Percentiles rank a stretch among this genome's conserved stretches.
These are phyloP conservation scores for Aspergillus sp. DNA, from an alignment of 2,329 filamentous ascomycete species.

Conservation along the genomic window DNA sequence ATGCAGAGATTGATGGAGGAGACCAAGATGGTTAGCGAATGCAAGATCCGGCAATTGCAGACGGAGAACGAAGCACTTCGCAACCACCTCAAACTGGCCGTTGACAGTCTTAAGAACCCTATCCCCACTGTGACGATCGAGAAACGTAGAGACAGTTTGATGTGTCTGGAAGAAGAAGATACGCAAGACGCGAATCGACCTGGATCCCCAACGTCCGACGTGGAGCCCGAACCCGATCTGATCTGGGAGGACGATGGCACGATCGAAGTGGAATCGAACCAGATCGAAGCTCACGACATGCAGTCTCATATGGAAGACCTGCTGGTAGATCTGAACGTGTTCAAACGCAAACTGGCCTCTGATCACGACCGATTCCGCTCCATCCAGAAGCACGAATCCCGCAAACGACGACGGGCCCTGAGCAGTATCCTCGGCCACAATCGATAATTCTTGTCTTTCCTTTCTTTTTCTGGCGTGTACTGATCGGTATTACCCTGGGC, in stretches of 20 bases:
- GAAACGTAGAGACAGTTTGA: conserved; percentile 29
- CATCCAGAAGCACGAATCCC: conserved; percentile 14
- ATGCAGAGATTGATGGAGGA: conserved; percentile 98
- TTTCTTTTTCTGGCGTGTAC: conserved; percentile 4
- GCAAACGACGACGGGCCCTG: conserved; percentile 27
- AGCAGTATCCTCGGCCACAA: conserved; percentile 24
- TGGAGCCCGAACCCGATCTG: conserved; percentile 29
- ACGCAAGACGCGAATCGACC: conserved; percentile 36
- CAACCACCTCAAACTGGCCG: conserved; percentile 79
- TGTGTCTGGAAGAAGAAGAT: conserved; percentile 53
- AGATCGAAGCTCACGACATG: conserved; percentile 55
- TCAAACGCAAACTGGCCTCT: conserved; percentile 80
- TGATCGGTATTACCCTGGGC: no score
- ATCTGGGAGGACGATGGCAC: conserved; percentile 50
- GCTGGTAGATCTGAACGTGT: conserved; percentile 72
- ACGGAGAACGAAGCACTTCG: conserved; percentile 87
- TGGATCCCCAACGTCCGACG: conserved; percentile 22
- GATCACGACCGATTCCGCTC: conserved; percentile 51
- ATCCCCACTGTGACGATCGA: conserved; percentile 56
- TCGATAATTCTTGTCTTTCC: conserved; percentile 13
- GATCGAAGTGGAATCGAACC: conserved; percentile 42
- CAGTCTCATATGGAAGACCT: conserved; percentile 83
- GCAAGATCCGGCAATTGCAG: conserved; percentile 85
- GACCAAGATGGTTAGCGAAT: conserved; percentile 80
- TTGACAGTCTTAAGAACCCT: conserved; percentile 84